Conservation (phyloP, 139 green algal genomes). For the Ostreobium quekettii region DNA sequence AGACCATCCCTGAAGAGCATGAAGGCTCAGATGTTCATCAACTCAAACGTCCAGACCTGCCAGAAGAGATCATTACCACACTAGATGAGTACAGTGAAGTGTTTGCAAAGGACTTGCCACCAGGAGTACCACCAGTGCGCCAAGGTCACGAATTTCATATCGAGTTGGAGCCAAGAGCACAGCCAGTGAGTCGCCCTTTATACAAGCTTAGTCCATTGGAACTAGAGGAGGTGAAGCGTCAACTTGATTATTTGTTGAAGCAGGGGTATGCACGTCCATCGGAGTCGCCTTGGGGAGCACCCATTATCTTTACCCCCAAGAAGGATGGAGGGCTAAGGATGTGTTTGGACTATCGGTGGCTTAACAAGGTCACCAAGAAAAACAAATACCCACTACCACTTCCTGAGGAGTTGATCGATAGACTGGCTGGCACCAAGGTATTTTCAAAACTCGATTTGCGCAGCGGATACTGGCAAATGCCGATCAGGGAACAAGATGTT, state of each 20-base stretch:
- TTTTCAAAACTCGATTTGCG: constrained; percentile 22
- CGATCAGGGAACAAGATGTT: constrained; percentile 22
- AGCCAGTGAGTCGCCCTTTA: background rate
- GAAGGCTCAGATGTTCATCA: too few relatives aligned
- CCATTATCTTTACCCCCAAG: constrained; percentile 52
- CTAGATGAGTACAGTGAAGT: constrained; percentile 6
- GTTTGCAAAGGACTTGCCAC: constrained; percentile 11
- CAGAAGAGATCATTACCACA: too few relatives aligned
- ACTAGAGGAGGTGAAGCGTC: constrained; percentile 6
- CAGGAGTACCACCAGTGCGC: background rate
- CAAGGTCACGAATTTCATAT: constrained; percentile 10
- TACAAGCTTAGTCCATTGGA: constrained; percentile 6
- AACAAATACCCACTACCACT: constrained; percentile 43
- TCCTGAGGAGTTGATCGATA: constrained; percentile 42
- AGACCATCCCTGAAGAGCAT: too few relatives aligned
- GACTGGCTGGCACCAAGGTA: constrained; percentile 19
- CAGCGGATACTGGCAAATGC: constrained; percentile 13
- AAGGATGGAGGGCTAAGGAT: constrained; percentile 42
- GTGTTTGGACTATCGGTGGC: constrained; percentile 43
- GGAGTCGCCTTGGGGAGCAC: constrained; percentile 35
- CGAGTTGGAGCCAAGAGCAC: constrained; percentile 1
- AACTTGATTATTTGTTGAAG: constrained; percentile 22
- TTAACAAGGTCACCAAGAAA: constrained; percentile 43
- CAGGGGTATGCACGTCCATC: constrained; percentile 21
- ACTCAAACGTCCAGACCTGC: too few relatives aligned